Base-by-base conservation (phyloP, 306 rosid genomes). In the Vicia faba region DNA sequence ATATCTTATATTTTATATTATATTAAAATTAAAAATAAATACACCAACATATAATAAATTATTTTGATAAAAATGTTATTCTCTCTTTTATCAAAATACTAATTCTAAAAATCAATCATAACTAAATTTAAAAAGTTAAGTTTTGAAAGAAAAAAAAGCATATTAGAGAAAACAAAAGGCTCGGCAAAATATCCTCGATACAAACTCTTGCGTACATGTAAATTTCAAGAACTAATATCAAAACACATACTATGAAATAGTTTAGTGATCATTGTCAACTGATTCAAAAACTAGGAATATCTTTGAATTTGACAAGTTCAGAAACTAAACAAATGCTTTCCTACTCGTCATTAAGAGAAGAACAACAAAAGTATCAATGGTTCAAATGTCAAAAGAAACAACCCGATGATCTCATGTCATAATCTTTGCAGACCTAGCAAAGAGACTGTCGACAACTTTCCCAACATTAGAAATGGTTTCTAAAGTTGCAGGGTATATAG, bases 401-500 rank as follows among this genome's bases (percentile, higher is more conserved):
- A 58, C 35, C 15, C 2, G 9, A 44, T 19, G 8, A 68, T 40
- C 66, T 88, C 82, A 88, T 0, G 98, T 84, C 96, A 89, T 84
- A 55, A 92, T 89, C 89, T 92, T 92, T 39, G 98, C 98, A 75
- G 98, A 92, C 75, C 96, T 86, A 61, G 83, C 87, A 40, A 86
- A 92, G 54, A 89, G 95, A 83, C 96, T 92, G 70, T 87, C 98
- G 25, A 89, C 98, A 8, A 92, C 98, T 83, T 92, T 89, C 73
- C 96, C 98, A 43, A 87, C 73, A 45, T 92, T 89, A 8, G 93
- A 76, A 78, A 92, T 83, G 61, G 98, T 92, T 48, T 89, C 98
- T 61, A 92, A 65, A 1, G 96, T 85, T 39, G 95, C 85, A 19
- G 85, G 85, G 29, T 80, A 84, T 28, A 84, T 84, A 8, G 81